Evolutionary conservation across 192 early-diverging fungal genomes (phyloP), one percentile per base, ranked within the genome.

Genomic region (Coemansia sp.): DNA sequence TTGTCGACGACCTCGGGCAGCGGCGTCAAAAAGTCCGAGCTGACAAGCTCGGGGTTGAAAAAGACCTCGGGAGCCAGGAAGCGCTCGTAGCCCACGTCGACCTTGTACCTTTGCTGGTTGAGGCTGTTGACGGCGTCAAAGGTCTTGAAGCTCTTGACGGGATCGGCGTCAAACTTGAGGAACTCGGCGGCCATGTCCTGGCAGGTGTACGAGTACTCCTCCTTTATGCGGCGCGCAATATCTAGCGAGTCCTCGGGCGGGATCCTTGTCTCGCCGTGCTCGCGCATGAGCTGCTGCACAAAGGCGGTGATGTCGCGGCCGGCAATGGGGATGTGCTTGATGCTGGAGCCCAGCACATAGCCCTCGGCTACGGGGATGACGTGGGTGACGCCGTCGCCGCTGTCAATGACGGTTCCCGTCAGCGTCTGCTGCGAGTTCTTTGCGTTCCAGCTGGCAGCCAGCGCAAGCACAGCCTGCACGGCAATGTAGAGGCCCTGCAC

Each of bases 61-160:
- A 98, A 98, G 68, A 98, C 91, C 63, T 98, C 96, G 14, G 96
- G 96, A n/a, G 90, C 96, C 50, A 98, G 74, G 82, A 98, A 98
- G 45, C 96, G 91, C 68, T 98, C 96, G 63, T 90, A 98, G 43
- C 96, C 96, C 54, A 98, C 87, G 78, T 98, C 96, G 13, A 98
- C 91, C 26, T 73, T 83, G 68, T 97, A 98, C 28, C 89, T 72
- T 85, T 93, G 64, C 34, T 54, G 62, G 57, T 94, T 97, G 32
- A 97, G 78, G 51, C 80, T 83, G 58, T 97, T 87, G 36, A 91
- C 58, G 10, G 90, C 87, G 30, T 97, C 85, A 65, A 87, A 83
- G 59, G 81, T 81, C 65, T 93, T 88, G 68, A 94, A 91, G 80
- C 88, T 90, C 74, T 91, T 92, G 52, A 87, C 82, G 22, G 84